phyloP scores from a whole-genome alignment of 305 asterid species.

The Vinca major region DNA sequence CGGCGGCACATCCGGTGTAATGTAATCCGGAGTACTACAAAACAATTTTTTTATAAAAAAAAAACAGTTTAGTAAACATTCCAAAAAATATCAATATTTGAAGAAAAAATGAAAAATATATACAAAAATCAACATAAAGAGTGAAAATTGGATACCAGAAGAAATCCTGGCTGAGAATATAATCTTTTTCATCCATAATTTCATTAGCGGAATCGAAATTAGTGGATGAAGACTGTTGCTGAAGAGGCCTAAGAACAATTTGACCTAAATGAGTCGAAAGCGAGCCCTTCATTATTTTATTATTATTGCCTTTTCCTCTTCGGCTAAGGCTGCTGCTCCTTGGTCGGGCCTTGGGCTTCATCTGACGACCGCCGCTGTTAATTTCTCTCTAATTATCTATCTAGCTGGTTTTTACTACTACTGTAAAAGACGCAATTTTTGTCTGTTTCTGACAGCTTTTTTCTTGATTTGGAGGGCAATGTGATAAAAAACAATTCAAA shows the following conservation, averaged over 20 bases:
- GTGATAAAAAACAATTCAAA: slow-evolving; percentile 1
- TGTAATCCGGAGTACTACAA: slow-evolving; percentile 76
- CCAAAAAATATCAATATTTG: no score
- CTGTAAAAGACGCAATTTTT: background rate
- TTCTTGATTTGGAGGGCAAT: background rate
- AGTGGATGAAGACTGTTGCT: slow-evolving; percentile 19
- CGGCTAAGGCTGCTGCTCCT: slow-evolving; percentile 17
- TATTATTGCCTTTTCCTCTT: slow-evolving; percentile 19
- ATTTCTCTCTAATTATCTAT: background rate
- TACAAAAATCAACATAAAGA: background rate
- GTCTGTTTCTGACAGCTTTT: background rate
- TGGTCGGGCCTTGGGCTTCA: slow-evolving; percentile 37
- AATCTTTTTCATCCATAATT: slow-evolving; percentile 37
- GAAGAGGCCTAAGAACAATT: slow-evolving; percentile 31
- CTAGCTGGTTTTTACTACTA: background rate
- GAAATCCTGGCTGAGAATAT: slow-evolving; percentile 92
- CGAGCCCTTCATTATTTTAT: slow-evolving; percentile 37
- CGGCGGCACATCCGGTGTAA: slow-evolving; percentile 74
- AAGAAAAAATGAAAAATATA: background rate
- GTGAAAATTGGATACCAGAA: slow-evolving; percentile 43
- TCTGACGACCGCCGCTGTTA: slow-evolving; percentile 9
- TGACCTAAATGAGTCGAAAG: slow-evolving; percentile 45
- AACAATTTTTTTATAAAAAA: background rate
- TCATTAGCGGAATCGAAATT: slow-evolving; percentile 24
- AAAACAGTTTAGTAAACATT: background rate